Evolutionary conservation across 768 basidiomycete species (phyloP).

Genomic region (Hygrocybe punicea): DNA sequence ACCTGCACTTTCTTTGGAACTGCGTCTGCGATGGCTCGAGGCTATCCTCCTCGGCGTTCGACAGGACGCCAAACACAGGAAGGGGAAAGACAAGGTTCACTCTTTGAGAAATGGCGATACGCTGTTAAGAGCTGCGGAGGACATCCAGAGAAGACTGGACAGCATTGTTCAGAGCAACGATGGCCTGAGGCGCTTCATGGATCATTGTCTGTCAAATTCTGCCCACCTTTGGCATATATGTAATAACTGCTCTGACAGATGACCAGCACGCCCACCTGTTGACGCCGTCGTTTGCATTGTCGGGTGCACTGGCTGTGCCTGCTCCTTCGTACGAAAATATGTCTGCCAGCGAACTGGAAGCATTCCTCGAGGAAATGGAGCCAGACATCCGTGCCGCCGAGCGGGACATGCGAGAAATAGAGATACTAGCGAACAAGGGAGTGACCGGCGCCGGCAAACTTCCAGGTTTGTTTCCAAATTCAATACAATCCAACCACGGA

Average conservation of each 20-base stretch:
- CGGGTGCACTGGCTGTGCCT: slow-evolving; percentile 52
- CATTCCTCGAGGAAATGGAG: slow-evolving; percentile 74
- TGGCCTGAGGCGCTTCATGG: slow-evolving; percentile 69
- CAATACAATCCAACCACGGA: not conserved
- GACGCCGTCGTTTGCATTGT: slow-evolving; percentile 71
- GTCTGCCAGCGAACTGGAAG: slow-evolving; percentile 65
- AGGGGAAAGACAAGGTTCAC: slow-evolving; percentile 39
- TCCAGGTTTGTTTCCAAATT: slow-evolving; percentile 39
- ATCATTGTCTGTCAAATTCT: slow-evolving; percentile 61
- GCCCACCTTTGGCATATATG: not conserved
- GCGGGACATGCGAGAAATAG: slow-evolving; percentile 76
- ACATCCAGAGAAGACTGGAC: slow-evolving; percentile 56
- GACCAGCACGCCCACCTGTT: slow-evolving; percentile 73
- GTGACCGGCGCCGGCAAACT: slow-evolving; percentile 72
- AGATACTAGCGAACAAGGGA: slow-evolving; percentile 63
- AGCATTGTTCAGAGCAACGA: slow-evolving; percentile 64
- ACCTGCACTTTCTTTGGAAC: slow-evolving; percentile 65
- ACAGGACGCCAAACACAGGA: slow-evolving; percentile 37
- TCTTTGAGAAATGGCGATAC: slow-evolving; percentile 51
- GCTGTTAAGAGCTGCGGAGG: slow-evolving; percentile 55
- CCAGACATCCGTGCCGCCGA: slow-evolving; percentile 80
- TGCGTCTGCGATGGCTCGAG: slow-evolving; percentile 77
- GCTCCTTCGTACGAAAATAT: slow-evolving; percentile 59
- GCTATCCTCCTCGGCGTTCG: slow-evolving; percentile 68
- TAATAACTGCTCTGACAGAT: slow-evolving; percentile 43